phyloP scores from a whole-genome alignment of 176 grass and related monocot species.

The Lolium multiflorum region DNA sequence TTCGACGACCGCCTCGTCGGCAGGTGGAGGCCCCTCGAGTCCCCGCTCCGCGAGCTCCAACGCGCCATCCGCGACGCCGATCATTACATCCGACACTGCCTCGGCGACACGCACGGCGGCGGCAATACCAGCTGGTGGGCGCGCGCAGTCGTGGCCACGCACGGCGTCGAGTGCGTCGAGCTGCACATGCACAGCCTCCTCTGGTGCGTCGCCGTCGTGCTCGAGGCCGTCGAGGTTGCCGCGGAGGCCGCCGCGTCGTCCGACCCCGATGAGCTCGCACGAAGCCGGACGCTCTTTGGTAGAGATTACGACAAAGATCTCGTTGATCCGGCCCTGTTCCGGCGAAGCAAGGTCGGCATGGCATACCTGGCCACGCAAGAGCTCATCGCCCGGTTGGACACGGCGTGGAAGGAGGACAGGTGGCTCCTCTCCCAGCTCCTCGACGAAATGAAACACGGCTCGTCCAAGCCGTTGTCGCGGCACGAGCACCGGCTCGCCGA shows the following conservation, averaged over 20 bases:
- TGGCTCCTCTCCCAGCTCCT: slow-evolving; percentile 69
- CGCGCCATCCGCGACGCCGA: slow-evolving; percentile 76
- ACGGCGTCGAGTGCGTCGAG: slow-evolving; percentile 72
- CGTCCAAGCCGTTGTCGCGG: slow-evolving; percentile 43
- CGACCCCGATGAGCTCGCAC: slow-evolving; percentile 52
- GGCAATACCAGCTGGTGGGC: slow-evolving; percentile 61
- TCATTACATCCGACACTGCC: slow-evolving; percentile 63
- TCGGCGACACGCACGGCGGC: slow-evolving; percentile 54
- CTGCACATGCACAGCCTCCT: slow-evolving; percentile 70
- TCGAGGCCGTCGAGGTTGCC: slow-evolving; percentile 74
- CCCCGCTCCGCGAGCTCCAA: slow-evolving; percentile 74
- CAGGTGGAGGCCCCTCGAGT: slow-evolving; percentile 76
- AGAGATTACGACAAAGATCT: slow-evolving; percentile 74
- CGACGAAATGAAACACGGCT: slow-evolving; percentile 48
- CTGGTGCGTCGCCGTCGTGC: slow-evolving; percentile 77
- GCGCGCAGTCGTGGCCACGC: slow-evolving; percentile 50
- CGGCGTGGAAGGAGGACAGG: slow-evolving; percentile 79
- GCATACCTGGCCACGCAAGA: slow-evolving; percentile 58
- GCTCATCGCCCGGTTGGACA: slow-evolving; percentile 59
- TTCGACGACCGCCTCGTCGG: slow-evolving; percentile 65
- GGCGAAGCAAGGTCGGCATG: slow-evolving; percentile 57
- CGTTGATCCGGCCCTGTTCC: slow-evolving; percentile 66
- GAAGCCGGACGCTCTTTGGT: slow-evolving; percentile 45
- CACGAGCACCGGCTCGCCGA: slow-evolving; percentile 73
- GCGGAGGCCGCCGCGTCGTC: slow-evolving; percentile 46